Evolutionary conservation across 2,329 filamentous ascomycete genomes (phyloP), one percentile per base, ranked within the genome.

Genomic region (Cladosporium phlei): DNA sequence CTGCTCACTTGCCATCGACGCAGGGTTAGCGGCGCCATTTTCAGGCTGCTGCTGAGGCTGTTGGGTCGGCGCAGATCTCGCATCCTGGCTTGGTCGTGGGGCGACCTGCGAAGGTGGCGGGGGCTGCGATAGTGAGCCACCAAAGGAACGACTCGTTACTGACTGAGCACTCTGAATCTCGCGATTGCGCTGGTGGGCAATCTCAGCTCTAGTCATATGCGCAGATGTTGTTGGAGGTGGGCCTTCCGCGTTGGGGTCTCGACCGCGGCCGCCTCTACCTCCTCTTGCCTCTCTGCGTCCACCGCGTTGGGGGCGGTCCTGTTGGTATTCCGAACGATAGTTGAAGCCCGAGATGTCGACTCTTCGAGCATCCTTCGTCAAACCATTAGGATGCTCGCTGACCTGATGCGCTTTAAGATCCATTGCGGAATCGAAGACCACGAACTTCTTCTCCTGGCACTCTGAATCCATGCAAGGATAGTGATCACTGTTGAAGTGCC

Each of bases 381-480:
- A 66, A 0, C 83, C 80, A 56, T 83, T 81, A 0, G 83, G 88
- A 62, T 98, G 93, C 45, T 83, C 79, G 57, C 86, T 84, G 8
- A 98, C 69, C 64, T 95, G 88, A 68, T 98, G 93, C 3, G 86
- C 93, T 65, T 97, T 95, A 37, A 98, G 71, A 60, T 98, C 93
- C 74, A 98, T 83, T 60, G 96, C 88, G 0, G 89, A 90, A 46
- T 88, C 88, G 57, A 98, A 98, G 1, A 97, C 93, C 22, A 97
- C 86, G 63, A 97, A 96, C 64, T 96, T 97, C 78, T 95, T 95
- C 58, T 97, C 93, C 61, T 93, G 65, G 60, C 93, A 98, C 61
- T 95, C 90, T 45, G 78, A 76, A 58, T 98, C 89, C 5, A 79
- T 67, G 62, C 93, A 98, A 1, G 90, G 71, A 61, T 83, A 95